Evolutionary conservation across 2,329 filamentous ascomycete genomes (phyloP).

Genomic region (Pseudocercospora crystallina): DNA sequence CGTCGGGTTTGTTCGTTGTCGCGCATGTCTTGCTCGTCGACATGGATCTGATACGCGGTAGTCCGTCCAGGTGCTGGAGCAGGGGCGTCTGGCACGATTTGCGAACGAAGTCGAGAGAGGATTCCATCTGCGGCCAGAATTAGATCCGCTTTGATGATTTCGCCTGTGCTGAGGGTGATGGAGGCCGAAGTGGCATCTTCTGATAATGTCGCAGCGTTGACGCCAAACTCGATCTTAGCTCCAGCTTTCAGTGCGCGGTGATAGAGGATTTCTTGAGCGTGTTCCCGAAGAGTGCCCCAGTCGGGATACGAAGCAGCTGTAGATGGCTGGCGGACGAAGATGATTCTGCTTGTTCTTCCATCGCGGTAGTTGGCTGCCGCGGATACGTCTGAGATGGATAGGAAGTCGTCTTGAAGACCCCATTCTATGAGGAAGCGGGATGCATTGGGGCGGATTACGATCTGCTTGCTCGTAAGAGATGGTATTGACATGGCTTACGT

Average conservation of each 20-base stretch:
- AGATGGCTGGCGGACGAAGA: neutral
- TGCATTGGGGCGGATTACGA: slow-evolving; percentile 12
- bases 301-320: neutral
- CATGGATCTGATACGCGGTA: slow-evolving; percentile 2
- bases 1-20: neutral
- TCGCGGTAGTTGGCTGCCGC: slow-evolving; percentile 4
- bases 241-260: neutral
- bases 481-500: neutral
- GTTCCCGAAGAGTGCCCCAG: slow-evolving; percentile 4
- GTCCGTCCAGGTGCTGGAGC: neutral
- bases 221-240: slow-evolving; percentile 2
- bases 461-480: neutral
- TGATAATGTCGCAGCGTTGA: neutral
- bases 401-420: slow-evolving; percentile 5
- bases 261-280: slow-evolving; percentile 1
- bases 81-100: slow-evolving; percentile 3
- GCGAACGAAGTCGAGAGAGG: slow-evolving; percentile 1
- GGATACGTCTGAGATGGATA: slow-evolving; percentile 3
- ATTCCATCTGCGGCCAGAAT: slow-evolving; percentile 10
- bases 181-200: neutral
- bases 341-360: neutral
- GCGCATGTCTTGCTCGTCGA: neutral
- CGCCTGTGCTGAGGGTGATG: neutral
- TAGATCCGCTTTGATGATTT: slow-evolving; percentile 7
- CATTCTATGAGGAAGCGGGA: slow-evolving; percentile 4